phyloP scores from a whole-genome alignment of 192 early-diverging fungal species.

The Mortierella hygrophila region DNA sequence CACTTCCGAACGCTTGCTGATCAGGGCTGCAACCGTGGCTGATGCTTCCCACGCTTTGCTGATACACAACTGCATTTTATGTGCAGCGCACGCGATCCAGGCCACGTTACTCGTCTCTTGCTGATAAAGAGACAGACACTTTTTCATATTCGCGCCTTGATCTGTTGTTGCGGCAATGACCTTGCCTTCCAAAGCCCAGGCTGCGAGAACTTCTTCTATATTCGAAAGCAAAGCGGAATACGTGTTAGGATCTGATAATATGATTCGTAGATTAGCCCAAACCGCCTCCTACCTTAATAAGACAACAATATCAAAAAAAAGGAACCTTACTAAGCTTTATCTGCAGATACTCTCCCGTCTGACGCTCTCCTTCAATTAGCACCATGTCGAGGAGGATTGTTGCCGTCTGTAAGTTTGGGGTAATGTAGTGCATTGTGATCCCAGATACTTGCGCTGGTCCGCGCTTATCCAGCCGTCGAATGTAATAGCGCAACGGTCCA shows the following conservation, averaged over 20 bases:
- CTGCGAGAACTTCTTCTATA: neutral
- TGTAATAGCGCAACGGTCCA: slow-evolving; percentile 9
- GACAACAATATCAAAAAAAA: neutral
- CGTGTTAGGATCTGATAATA: neutral
- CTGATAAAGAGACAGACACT: neutral
- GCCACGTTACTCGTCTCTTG: neutral
- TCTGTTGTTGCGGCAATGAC: neutral
- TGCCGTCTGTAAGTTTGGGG: neutral
- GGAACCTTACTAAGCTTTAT: neutral
- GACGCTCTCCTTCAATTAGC: neutral
- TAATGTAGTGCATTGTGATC: slow-evolving; percentile 11
- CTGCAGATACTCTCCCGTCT: neutral
- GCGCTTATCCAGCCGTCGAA: slow-evolving; percentile 14
- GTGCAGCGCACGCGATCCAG: slow-evolving; percentile 3
- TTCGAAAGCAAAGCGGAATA: neutral
- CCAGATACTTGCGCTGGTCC: slow-evolving; percentile 20
- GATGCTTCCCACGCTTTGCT: neutral
- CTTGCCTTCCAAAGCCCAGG: neutral
- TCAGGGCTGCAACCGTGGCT: neutral
- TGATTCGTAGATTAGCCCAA: neutral
- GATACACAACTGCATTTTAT: neutral
- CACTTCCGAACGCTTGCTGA: neutral
- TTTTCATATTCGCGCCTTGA: slow-evolving; percentile 8
- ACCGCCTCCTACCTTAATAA: neutral
- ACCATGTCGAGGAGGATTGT: slow-evolving; percentile 15